These are phyloP conservation scores for Chloranthus sessilifolius DNA, from an alignment of 164 flowering plant species.

Conservation along the genomic window DNA sequence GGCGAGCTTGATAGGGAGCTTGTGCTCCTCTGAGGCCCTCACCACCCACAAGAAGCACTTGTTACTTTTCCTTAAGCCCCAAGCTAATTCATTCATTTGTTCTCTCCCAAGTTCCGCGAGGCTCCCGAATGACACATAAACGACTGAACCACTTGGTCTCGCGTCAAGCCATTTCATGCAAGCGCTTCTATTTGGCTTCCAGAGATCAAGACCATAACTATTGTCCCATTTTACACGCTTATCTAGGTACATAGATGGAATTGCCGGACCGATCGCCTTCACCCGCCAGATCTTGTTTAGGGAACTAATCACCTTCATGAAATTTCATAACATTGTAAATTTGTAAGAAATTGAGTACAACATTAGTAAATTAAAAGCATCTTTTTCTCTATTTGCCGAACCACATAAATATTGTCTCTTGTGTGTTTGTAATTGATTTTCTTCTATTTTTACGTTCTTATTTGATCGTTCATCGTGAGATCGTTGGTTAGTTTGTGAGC, in stretches of 20 bases:
- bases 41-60: conserved; percentile 28
- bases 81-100: conserved; percentile 24
- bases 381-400: no score
- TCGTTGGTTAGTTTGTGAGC: no score
- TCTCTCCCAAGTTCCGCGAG: conserved; percentile 2
- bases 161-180: conserved; percentile 21
- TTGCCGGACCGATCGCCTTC: conserved; percentile 23
- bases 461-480: no score
- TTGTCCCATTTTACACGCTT: conserved; percentile 21
- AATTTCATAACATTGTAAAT: no score
- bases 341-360: no score
- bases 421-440: no score
- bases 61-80: conserved; percentile 11
- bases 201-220: conserved; percentile 21
- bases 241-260: conserved; percentile 30
- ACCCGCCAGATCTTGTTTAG: not conserved
- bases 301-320: no score
- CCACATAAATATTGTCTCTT: no score
- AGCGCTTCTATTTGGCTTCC: not conserved
- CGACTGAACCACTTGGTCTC: conserved; percentile 12
- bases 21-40: conserved; percentile 15
- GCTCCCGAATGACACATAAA: conserved; percentile 23
- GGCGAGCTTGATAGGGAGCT: conserved; percentile 18
- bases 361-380: no score
- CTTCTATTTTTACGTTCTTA: no score